These are phyloP conservation scores for Mucor piriformis DNA, from an alignment of 371 early-diverging fungal species.

Conservation along the genomic window DNA sequence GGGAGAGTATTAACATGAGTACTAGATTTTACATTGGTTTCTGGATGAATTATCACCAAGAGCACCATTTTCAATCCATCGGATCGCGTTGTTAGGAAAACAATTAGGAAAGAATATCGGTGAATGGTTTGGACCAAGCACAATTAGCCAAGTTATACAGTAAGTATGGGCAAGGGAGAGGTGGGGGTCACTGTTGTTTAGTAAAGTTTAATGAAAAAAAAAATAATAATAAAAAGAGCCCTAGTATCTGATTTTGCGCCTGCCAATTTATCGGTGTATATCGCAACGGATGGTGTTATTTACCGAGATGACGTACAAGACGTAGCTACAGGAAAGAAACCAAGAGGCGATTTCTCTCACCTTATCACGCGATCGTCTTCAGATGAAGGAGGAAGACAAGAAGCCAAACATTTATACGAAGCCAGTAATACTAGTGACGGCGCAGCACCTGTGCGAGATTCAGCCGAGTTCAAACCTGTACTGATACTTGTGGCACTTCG, in stretches of 20 bases:
- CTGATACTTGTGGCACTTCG: slow-evolving; percentile 87
- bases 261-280: slow-evolving; percentile 66
- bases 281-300: slow-evolving; percentile 76
- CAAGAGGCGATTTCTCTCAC: slow-evolving; percentile 41
- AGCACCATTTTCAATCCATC: slow-evolving; percentile 90
- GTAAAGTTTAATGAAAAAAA: background rate
- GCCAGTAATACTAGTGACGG: slow-evolving; percentile 6
- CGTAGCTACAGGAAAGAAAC: slow-evolving; percentile 40
- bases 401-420: slow-evolving; percentile 39
- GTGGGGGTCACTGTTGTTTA: too few relatives aligned
- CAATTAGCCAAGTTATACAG: slow-evolving; percentile 89
- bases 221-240: slow-evolving; percentile 45
- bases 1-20: too few relatives aligned
- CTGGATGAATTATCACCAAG: slow-evolving; percentile 76
- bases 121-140: slow-evolving; percentile 96
- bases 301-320: slow-evolving; percentile 64
- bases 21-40: slow-evolving; percentile 80
- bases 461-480: slow-evolving; percentile 56
- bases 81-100: slow-evolving; percentile 84
- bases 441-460: background rate
- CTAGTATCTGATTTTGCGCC: slow-evolving; percentile 68
- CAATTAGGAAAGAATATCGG: slow-evolving; percentile 90
- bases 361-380: slow-evolving; percentile 4
- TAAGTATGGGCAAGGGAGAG: slow-evolving; percentile 55
- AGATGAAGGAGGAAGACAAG: slow-evolving; percentile 24